Base-by-base conservation (phyloP, 345 rosid genomes). In the Zanthoxylum bungeanum region DNA sequence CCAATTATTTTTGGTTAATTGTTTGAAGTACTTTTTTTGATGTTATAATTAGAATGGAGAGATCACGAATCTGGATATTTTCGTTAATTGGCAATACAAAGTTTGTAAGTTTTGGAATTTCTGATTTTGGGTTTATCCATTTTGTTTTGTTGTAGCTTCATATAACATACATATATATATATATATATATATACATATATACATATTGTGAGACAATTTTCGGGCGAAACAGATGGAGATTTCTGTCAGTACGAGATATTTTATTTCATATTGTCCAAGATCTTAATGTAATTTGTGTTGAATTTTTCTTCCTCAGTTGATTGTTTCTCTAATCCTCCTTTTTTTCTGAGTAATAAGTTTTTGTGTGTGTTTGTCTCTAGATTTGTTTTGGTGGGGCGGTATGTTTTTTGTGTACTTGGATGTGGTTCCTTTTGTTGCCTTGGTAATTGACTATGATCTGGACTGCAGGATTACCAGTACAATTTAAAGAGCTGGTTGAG, bases 401-500 rank as follows among this genome's bases (percentile, higher is more conserved):
- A 58, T 74, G 68, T 70, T 31, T 66, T 57, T 9, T 58, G 46
- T 57, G 66, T 30, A 28, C n/a, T 44, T 0, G 22, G 57, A 11
- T 66, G 5, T 21, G 22, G 24, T 60, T 60, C 44, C 40, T 39
- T 31, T 17, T 61, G 49, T 37, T 39, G 6, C 66, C 49, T 69
- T 75, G 51, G 72, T 7, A 61, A 80, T 82, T 71, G 73, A 80
- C 73, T 66, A 34, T 72, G 76, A 80, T 84, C 77, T 82, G 85
- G 85, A 74, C 78, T 79, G 86, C 87, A 88, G 88, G 88, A 78
- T 66, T 82, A 40, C 63, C 63, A 73, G 64, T 74, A 75, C 85
- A 75, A 76, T 84, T 80, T 80, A 79, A 85, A 82, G 85, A 79
- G 88, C 84, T 79, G 89, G 78, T 85, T 80, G 86, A 82, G 83